Percentiles rank a stretch among this genome's conserved stretches.
These are phyloP conservation scores for Entomortierella chlamydospora DNA, from an alignment of 192 early-diverging fungal species.

Conservation along the genomic window DNA sequence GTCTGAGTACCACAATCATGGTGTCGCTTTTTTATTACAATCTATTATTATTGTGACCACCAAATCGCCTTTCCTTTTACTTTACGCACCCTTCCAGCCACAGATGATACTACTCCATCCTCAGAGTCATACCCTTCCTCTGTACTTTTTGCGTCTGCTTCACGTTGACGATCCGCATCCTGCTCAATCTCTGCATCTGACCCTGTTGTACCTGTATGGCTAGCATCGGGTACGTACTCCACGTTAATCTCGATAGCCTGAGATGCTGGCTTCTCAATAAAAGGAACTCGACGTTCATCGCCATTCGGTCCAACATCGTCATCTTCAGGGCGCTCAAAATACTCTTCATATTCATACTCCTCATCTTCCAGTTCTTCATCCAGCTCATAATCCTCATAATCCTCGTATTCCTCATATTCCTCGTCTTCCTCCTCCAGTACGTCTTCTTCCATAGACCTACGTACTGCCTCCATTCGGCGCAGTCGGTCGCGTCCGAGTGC, in stretches of 20 bases:
- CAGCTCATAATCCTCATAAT: constrained; percentile 4
- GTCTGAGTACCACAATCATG: background rate
- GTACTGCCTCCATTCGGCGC: constrained; percentile 28
- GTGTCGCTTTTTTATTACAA: constrained; percentile 2
- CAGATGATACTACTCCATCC: constrained; percentile 19
- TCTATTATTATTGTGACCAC: constrained; percentile 29
- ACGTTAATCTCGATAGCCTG: background rate
- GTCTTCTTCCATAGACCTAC: constrained; percentile 23
- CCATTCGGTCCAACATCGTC: background rate
- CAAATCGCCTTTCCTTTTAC: constrained; percentile 45
- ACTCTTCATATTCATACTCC: background rate
- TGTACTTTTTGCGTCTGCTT: background rate
- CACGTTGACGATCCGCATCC: background rate
- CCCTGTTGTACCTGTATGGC: background rate
- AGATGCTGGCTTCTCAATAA: background rate
- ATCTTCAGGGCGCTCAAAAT: no score
- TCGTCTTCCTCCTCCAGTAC: constrained; percentile 8
- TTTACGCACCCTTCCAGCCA: constrained; percentile 21
- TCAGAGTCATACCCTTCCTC: constrained; percentile 9
- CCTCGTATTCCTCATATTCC: constrained; percentile 5
- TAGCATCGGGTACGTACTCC: background rate
- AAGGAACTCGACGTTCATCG: background rate
- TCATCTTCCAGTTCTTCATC: constrained; percentile 1
- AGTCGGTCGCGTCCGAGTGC: constrained; percentile 39
- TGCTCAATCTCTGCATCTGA: background rate